Percentiles rank a stretch among this genome's conserved stretches.
Conservation (phyloP, 441 rosid genomes). For the Corymbia calophylla region DNA sequence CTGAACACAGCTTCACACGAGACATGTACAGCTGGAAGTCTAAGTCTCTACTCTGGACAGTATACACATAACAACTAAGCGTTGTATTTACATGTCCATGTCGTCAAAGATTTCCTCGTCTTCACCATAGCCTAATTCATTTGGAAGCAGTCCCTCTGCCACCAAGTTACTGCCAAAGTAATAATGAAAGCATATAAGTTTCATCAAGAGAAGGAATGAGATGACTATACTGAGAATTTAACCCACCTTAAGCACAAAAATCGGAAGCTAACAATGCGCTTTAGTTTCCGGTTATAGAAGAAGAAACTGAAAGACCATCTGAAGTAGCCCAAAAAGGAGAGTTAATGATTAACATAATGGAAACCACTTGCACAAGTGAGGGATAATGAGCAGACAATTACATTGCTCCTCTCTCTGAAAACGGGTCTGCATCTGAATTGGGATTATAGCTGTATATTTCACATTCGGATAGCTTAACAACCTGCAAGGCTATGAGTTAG, state of each 20-base stretch:
- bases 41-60: conserved; percentile 4
- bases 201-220: not conserved
- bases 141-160: conserved; percentile 41
- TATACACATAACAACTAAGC: conserved; percentile 8
- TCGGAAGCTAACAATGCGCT: conserved; percentile 77
- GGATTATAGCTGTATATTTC: conserved; percentile 85
- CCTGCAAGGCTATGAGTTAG: conserved; percentile 42
- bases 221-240: not conserved
- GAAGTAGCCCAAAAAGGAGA: conserved; percentile 3
- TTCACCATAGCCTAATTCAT: conserved; percentile 33
- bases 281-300: conserved; percentile 83
- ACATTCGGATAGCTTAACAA: conserved; percentile 74
- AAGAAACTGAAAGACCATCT: conserved; percentile 96
- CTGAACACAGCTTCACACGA: not conserved
- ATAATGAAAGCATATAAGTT: not conserved
- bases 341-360: not conserved
- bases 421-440: conserved; percentile 75
- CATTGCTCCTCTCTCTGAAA: conserved; percentile 82
- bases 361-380: not conserved
- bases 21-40: conserved; percentile 7
- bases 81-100: conserved; percentile 74
- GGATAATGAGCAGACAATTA: conserved; percentile 12
- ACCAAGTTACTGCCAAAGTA: conserved; percentile 65
- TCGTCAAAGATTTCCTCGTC: conserved; percentile 66
- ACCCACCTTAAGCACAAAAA: conserved; percentile 75